phyloP scores from a whole-genome alignment of 306 rosid genomes.

The Quercus alba region DNA sequence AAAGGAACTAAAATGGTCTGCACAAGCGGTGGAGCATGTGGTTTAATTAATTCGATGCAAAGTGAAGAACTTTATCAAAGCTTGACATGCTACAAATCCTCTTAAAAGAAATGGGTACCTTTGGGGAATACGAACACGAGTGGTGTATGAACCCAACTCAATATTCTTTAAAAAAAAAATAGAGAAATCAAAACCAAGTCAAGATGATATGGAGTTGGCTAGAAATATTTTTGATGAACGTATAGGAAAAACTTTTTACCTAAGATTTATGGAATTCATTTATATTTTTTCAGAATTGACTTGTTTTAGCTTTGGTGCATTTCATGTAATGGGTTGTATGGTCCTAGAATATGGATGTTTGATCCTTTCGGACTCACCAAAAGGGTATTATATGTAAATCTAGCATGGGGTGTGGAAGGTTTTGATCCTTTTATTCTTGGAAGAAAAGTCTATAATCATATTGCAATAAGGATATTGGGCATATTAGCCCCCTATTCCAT shows the following conservation, averaged over 20 bases:
- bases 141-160: too few species aligned
- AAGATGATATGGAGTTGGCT: background rate
- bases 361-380: background rate
- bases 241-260: background rate
- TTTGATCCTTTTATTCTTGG: slow-evolving; percentile 1
- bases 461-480: background rate
- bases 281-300: background rate
- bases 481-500: slow-evolving; percentile 1
- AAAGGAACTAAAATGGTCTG: background rate
- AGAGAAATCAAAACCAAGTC: background rate
- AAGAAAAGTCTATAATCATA: slow-evolving; percentile 1
- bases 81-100: background rate
- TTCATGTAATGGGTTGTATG: background rate
- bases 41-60: slow-evolving; percentile 11
- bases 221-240: background rate
- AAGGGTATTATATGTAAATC: background rate
- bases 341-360: background rate
- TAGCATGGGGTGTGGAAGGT: background rate
- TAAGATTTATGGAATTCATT: background rate
- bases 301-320: background rate
- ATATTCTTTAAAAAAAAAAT: too few species aligned
- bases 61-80: background rate
- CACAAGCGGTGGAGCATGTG: background rate
- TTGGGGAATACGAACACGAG: background rate
- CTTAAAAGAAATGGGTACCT: background rate